A percentile compares a stretch with the other conserved stretches of the same genome.
phyloP scores from a whole-genome alignment of 2,329 filamentous ascomycete genomes.

The Ceratocystis harringtonii region DNA sequence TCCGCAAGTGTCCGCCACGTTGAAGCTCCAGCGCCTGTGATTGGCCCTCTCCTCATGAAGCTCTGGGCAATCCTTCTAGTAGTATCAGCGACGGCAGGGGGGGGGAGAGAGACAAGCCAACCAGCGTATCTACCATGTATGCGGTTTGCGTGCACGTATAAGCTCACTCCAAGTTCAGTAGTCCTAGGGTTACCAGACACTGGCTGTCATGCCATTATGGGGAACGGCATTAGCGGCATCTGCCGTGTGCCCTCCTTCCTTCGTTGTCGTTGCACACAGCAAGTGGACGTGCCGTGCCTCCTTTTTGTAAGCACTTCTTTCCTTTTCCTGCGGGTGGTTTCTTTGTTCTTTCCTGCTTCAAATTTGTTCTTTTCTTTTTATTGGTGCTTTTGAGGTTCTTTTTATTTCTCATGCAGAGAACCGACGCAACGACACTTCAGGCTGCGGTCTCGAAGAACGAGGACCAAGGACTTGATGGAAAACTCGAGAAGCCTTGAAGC shows the following conservation, averaged over 20 bases:
- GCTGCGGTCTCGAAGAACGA: not conserved
- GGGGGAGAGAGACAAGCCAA: not conserved
- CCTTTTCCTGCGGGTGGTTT: not conserved
- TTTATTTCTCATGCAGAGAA: not conserved
- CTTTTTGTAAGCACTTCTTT: not conserved
- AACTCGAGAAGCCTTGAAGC: not conserved
- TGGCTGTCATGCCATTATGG: not conserved
- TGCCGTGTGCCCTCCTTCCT: not conserved
- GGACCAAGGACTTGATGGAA: not conserved
- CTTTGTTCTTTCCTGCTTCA: not conserved
- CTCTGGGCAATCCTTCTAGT: not conserved
- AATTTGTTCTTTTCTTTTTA: not conserved
- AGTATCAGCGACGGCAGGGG: not conserved
- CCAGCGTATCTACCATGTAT: not conserved
- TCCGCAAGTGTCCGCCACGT: not conserved
- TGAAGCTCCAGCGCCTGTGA: not conserved
- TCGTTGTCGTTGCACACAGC: not conserved
- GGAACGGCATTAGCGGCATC: not conserved
- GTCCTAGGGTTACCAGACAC: not conserved
- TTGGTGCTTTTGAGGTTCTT: not conserved
- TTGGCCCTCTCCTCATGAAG: not conserved
- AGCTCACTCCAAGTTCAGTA: not conserved
- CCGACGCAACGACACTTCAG: not conserved
- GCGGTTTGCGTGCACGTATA: not conserved
- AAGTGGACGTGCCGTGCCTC: not conserved